Evolutionary conservation across 441 rosid genomes (phyloP), one percentile per base, ranked within the genome.

Genomic region (Pelargonium citronellum): DNA sequence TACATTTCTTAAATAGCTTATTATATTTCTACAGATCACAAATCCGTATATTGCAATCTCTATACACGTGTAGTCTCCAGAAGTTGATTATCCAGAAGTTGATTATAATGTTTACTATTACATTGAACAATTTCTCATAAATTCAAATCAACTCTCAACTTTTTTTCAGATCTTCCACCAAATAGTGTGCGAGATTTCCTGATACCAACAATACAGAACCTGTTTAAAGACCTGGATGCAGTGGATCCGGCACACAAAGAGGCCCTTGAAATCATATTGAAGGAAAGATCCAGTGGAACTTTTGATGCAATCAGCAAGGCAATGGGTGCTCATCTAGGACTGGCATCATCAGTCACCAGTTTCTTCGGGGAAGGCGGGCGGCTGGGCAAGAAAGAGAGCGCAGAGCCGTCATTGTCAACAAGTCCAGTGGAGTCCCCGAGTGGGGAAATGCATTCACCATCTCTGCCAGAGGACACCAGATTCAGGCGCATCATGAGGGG

Each of bases 181-280:
- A 85, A 78, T 22, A 86, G 94, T 72, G 79, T 87, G 70, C 85
- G 87, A 73, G 97, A 91, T 46, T 91, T 79, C 82, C 91, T 94
- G 49, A 79, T 94, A 3, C 95, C 96, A 8, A 75, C 96, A 11
- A 87, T 91, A 73, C 93, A 89, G 66, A 94, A 94, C 83, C 81
- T 94, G 79, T 67, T 94, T 67, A 90, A 82, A 83, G 99, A 94
- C 79, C 81, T 73, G 1, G 99, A 94, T 57, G 83, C 95, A 69
- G 78, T 94, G 16, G 99, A 94, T 79, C 99, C 99, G 10, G 99
- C 95, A 19, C 95, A 94, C 81, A 94, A 91, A 76, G 99, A 94
- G 80, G 97, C 97, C 13, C 84, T 94, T 17, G 99, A 94, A 84
- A 91, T 94, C 77, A 87, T 89, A 77, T 53, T 90, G 84, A 94